Conservation (phyloP, 2,329 filamentous ascomycete genomes). For the Geosmithia putterillii region DNA sequence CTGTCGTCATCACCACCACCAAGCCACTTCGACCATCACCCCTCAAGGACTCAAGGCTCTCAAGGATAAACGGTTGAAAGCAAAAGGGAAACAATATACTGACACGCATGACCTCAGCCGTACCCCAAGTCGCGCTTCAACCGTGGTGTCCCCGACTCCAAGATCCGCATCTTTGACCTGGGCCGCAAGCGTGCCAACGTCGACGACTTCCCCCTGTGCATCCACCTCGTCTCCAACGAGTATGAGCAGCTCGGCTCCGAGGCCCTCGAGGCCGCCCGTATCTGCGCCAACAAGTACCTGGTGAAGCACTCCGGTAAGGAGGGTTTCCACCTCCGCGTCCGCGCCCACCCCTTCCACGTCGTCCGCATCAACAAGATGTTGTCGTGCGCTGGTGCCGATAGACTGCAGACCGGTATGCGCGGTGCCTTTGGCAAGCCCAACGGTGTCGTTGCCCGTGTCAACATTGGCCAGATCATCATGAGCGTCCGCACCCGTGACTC, state of each 20-base stretch:
- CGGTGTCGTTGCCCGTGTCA: constrained; percentile 97
- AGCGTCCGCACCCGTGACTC: constrained; percentile 93
- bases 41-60: too few species aligned
- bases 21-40: not conserved
- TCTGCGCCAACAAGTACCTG: constrained; percentile 99
- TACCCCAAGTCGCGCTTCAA: constrained; percentile 99
- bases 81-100: constrained; percentile 5
- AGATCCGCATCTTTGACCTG: constrained; percentile 96
- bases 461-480: constrained; percentile 99
- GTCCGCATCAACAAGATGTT: constrained; percentile 99
- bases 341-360: constrained; percentile 99
- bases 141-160: constrained; percentile 85
- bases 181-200: constrained; percentile 97
- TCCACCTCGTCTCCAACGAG: constrained; percentile 99
- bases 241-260: constrained; percentile 99
- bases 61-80: too few species aligned
- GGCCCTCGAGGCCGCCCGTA: constrained; percentile 98
- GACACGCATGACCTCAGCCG: constrained; percentile 40
- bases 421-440: constrained; percentile 99
- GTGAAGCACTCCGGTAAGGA: constrained; percentile 64
- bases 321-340: constrained; percentile 61
- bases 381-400: constrained; percentile 99
- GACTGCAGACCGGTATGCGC: constrained; percentile 99
- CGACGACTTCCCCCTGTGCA: constrained; percentile 98
- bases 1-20: not conserved